A percentile compares a stretch with the other conserved stretches of the same genome.
phyloP scores from a whole-genome alignment of 148 eudicot genomes.

The Dysphania ambrosioides region DNA sequence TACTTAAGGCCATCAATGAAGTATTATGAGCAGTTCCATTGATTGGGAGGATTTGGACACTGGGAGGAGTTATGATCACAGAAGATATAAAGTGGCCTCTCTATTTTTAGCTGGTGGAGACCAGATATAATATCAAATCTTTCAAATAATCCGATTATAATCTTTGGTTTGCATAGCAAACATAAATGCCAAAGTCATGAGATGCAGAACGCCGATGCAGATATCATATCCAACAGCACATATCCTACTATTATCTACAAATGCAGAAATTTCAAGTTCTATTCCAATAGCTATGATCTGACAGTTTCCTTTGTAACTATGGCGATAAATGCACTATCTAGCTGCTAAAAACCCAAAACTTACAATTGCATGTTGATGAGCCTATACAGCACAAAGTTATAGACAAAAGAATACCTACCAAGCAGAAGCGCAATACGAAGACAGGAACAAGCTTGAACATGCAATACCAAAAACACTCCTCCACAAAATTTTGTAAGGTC shows the following conservation, averaged over 20 bases:
- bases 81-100: too few species aligned
- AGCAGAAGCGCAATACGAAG: conserved; percentile 86
- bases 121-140: too few species aligned
- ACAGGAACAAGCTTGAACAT: conserved; percentile 93
- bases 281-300: too few species aligned
- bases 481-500: conserved; percentile 70
- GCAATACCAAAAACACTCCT: conserved; percentile 85
- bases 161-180: background rate
- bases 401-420: conserved; percentile 54
- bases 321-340: background rate
- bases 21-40: background rate
- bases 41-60: background rate
- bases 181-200: background rate
- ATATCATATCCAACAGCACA: too few species aligned
- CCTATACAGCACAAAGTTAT: background rate
- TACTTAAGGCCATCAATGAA: background rate
- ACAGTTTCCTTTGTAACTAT: background rate
- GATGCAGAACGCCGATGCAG: too few species aligned
- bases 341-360: background rate
- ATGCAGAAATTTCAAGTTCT: too few species aligned
- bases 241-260: too few species aligned
- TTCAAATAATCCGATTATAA: background rate
- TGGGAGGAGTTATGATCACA: background rate
- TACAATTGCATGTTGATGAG: background rate
- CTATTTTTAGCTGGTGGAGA: conserved; percentile 4